Evolutionary conservation across 495 filamentous ascomycete species (phyloP).

Genomic region (Echria macrotheca): DNA sequence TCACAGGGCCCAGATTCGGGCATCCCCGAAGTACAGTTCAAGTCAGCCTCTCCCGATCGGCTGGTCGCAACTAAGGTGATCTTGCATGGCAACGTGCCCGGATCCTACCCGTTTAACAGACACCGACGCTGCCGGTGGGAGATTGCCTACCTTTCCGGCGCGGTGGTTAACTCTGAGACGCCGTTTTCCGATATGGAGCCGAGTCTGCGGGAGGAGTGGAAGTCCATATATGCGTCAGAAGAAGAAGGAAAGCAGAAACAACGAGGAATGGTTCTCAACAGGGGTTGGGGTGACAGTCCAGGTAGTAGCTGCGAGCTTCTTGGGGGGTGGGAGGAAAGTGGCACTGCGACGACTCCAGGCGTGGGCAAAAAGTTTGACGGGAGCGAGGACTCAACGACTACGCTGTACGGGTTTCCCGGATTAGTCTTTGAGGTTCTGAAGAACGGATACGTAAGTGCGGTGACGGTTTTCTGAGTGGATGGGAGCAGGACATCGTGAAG

Average conservation of each 20-base stretch:
- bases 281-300: slow-evolving; percentile 87
- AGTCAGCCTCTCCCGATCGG: slow-evolving; percentile 43
- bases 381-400: slow-evolving; percentile 70
- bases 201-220: slow-evolving; percentile 66
- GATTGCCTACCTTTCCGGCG: slow-evolving; percentile 51
- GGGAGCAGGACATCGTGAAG: no score
- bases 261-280: slow-evolving; percentile 79
- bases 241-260: slow-evolving; percentile 60
- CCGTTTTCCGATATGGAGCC: slow-evolving; percentile 63
- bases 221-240: slow-evolving; percentile 54
- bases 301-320: slow-evolving; percentile 86
- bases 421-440: slow-evolving; percentile 92
- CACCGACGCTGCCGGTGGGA: slow-evolving; percentile 87
- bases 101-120: slow-evolving; percentile 93
- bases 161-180: slow-evolving; percentile 65
- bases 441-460: slow-evolving; percentile 80
- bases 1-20: slow-evolving; percentile 39
- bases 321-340: slow-evolving; percentile 82
- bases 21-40: slow-evolving; percentile 33
- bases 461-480: slow-evolving; percentile 76
- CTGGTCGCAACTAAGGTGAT: slow-evolving; percentile 84
- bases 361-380: slow-evolving; percentile 28
- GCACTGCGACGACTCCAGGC: slow-evolving; percentile 31
- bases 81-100: slow-evolving; percentile 88
- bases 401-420: slow-evolving; percentile 89